A percentile compares a stretch with the other conserved stretches of the same genome.
phyloP scores from a whole-genome alignment of 106 monocot genomes.

The Cymbidium sinense region DNA sequence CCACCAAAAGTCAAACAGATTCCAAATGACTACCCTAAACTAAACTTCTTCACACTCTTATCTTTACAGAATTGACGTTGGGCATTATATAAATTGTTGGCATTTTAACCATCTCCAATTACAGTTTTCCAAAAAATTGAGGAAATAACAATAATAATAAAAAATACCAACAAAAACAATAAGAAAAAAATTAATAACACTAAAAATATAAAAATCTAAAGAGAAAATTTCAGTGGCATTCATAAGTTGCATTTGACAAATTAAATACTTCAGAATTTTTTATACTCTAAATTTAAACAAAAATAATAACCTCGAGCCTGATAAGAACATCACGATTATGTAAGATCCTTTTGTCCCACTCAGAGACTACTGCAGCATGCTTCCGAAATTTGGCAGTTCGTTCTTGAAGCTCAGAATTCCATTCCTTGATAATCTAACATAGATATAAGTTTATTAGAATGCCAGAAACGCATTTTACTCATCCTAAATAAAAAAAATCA shows the following conservation, averaged over 20 bases:
- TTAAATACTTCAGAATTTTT: background rate
- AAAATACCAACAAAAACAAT: background rate
- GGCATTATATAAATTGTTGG: background rate
- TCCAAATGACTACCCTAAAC: background rate
- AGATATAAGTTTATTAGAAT: background rate
- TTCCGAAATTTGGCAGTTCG: constrained; percentile 77
- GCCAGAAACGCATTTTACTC: background rate
- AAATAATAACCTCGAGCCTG: constrained; percentile 63
- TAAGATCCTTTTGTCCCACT: constrained; percentile 89
- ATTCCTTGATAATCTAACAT: constrained; percentile 80
- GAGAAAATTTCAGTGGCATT: background rate
- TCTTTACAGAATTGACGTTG: background rate
- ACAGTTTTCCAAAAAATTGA: background rate
- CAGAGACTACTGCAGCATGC: constrained; percentile 75
- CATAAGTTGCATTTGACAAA: background rate
- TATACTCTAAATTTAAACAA: background rate
- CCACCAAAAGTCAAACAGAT: background rate
- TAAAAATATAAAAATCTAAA: background rate
- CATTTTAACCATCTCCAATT: background rate
- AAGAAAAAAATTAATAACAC: background rate
- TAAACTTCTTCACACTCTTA: background rate
- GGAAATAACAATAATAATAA: background rate
- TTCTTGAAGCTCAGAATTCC: constrained; percentile 87
- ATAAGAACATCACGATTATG: constrained; percentile 82
- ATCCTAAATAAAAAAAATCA: background rate